A percentile compares a stretch with the other conserved stretches of the same genome.
These are phyloP conservation scores for Candida maesae DNA, from an alignment of 805 yeast species.

Conservation along the genomic window DNA sequence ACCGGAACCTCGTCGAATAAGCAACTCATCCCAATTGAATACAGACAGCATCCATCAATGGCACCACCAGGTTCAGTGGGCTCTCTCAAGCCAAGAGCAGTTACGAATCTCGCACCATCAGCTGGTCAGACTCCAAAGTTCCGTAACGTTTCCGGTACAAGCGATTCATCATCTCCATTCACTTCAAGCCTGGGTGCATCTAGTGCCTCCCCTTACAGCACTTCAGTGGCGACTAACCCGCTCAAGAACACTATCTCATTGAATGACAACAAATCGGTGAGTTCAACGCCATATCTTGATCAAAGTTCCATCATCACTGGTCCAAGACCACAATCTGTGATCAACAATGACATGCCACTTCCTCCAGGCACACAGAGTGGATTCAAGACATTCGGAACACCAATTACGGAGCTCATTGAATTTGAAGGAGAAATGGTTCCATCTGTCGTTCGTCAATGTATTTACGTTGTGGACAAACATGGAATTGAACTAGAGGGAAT, in stretches of 20 bases:
- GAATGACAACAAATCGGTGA: conserved; percentile 1
- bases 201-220: conserved; percentile 4
- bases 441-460: conserved; percentile 81
- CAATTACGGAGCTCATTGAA: conserved; percentile 72
- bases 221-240: conserved; percentile 2
- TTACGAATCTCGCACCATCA: conserved; percentile 4
- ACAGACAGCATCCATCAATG: conserved; percentile 67
- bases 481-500: conserved; percentile 89
- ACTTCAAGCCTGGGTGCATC: conserved; percentile 20
- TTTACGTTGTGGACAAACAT: conserved; percentile 76
- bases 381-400: conserved; percentile 71
- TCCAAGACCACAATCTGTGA: conserved; percentile 30
- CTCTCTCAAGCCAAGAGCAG: conserved; percentile 8
- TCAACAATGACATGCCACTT: conserved; percentile 26
- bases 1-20: conserved; percentile 31
- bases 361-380: conserved; percentile 28
- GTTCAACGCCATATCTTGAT: conserved; percentile 12
- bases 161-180: conserved; percentile 29
- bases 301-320: conserved; percentile 22
- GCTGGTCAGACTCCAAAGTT: conserved; percentile 3
- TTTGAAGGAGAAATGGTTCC: conserved; percentile 93
- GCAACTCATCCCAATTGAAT: conserved; percentile 62
- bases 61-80: conserved; percentile 24
- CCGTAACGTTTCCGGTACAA: conserved; percentile 9
- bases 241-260: not conserved